Evolutionary conservation across 2,329 filamentous ascomycete genomes (phyloP), one percentile per base, ranked within the genome.

Genomic region (Aureobasidium melanogenum): DNA sequence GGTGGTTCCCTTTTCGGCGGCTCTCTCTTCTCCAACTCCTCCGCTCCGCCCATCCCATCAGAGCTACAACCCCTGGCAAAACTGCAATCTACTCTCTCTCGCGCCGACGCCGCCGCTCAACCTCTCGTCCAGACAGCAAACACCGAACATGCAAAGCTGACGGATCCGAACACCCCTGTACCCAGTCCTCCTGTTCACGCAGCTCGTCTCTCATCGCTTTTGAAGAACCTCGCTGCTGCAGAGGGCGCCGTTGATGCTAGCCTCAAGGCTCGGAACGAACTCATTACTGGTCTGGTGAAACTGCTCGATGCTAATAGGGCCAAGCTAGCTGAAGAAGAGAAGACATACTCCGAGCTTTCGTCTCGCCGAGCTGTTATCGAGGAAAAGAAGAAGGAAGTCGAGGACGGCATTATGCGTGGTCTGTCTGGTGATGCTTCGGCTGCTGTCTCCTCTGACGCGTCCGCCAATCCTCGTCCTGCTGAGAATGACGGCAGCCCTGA

Each of bases 171-270:
- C 30, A 82, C 82, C 0, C 79, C 83, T 1, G 78, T 87, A 1
- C 91, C 93, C 0, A 88, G 91, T 0, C 87, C 92, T 0, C 92
- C 94, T 1, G 92, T 99, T 22, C 90, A 96, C 70, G 94, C 94
- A 1, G 93, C 93, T 15, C 88, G 91, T 30, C 83, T 99, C 9
- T 92, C 89, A 66, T 88, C 90, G 2, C 80, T 99, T n/a, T 82
- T 97, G 59, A 97, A 94, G 77, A 88, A 86, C 7, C 82, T 99
- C 19, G 90, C 91, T 22, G 89, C 84, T 65, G 94, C 94, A 3
- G 92, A 99, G 74, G 89, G 85, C 60, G 91, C 93, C 0, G 88
- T 97, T 1, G 87, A 89, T 2, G 91, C 96, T 68, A 90, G 88
- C 66, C 90, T 99, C 71, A 92, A 93, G 71, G 90, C 91, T 2